These are phyloP conservation scores for Aspergillus spinulosporus DNA, from an alignment of 2,329 filamentous ascomycete species.

Conservation along the genomic window DNA sequence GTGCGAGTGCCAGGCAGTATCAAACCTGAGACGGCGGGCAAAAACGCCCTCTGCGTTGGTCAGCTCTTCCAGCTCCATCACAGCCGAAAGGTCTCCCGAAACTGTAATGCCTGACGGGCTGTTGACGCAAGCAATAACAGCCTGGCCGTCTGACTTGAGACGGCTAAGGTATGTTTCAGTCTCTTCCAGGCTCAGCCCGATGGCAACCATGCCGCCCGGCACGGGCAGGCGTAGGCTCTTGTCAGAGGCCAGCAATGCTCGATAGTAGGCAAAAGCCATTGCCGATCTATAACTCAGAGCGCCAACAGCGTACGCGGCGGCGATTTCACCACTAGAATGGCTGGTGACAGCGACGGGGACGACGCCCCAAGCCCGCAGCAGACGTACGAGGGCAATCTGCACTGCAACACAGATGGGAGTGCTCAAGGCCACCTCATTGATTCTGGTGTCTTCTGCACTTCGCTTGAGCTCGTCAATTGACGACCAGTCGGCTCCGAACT, in stretches of 20 bases:
- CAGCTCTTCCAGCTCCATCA: background rate
- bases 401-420: background rate
- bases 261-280: conserved; percentile 17
- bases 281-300: conserved; percentile 19
- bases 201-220: background rate
- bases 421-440: background rate
- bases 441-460: background rate
- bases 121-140: background rate
- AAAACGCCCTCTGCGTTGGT: background rate
- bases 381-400: background rate
- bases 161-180: background rate
- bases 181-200: background rate
- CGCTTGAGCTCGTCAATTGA: background rate
- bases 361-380: conserved; percentile 4
- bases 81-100: background rate
- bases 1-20: conserved; percentile 5
- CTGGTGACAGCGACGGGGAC: conserved; percentile 24
- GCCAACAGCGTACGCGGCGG: conserved; percentile 28
- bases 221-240: background rate
- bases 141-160: too few relatives aligned
- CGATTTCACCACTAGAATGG: conserved; percentile 36
- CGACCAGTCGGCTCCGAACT: background rate
- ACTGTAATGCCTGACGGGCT: conserved; percentile 1
- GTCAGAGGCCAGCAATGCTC: background rate
- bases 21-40: background rate